Evolutionary conservation across 768 basidiomycete genomes (phyloP), one percentile per base, ranked within the genome.

Genomic region (Termitomyces sp.): DNA sequence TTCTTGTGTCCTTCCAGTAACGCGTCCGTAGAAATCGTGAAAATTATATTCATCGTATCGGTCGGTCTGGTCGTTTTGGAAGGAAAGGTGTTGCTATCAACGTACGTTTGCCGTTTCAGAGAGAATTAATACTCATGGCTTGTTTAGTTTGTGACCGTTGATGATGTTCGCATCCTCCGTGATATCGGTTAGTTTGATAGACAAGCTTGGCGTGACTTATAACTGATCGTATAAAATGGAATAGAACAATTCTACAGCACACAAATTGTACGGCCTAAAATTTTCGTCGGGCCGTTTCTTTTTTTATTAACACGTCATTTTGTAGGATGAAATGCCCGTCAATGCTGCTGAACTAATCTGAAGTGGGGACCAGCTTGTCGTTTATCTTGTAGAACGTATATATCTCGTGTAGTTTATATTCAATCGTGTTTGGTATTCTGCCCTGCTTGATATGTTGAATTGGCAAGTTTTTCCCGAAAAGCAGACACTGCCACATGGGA

Each of bases 21-120:
- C 12, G 42, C 26, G 41, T 12, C 10, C 41, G 22, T 38, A 93
- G 88, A 61, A 93, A 93, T 70, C 91, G 91, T 80, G 96, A 98
- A 82, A 98, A 99, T 73, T 99, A 99, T 77, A 98, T 99, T 63
- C 97, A 99, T 77, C 91, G 97, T 67, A 98, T 98, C 68, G 97
- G 97, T 72, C 93, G 97, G 59, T 97, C 95, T 56, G 97, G 97
- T 68, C 93, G 97, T 56, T 98, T 98, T 76, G 97, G 97, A 63
- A 81, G 97, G 64, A 99, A 99, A 76, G 97, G 96, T 80, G 97
- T 98, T 58, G 97, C 97, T 43, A 98, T 99, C 75, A 99, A 98
- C 74, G 95, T 97, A 66, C 42, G 87, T 60, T 24, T 42, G 15
- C 22, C 44, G 22, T 26, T 51, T 54, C 9, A 26, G 49, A 22